Evolutionary conservation across 2,329 filamentous ascomycete genomes (phyloP), one percentile per base, ranked within the genome.

Genomic region (Aspergillus persii): DNA sequence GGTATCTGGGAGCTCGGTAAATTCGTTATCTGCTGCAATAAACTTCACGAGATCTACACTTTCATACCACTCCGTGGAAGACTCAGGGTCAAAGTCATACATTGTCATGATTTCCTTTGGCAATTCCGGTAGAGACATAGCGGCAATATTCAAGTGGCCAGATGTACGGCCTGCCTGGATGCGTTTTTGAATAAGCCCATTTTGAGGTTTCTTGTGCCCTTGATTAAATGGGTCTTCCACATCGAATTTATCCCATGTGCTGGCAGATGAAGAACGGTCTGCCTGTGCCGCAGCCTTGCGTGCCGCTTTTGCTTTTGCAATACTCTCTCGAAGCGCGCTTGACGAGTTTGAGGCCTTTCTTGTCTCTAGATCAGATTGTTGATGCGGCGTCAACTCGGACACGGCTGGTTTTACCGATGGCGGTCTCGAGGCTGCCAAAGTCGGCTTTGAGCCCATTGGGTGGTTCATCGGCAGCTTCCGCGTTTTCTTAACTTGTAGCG

Each of bases 241-340:
- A 36, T 71, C 70, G 48, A 66, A 57, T 9, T 59, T 86, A 70
- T 87, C 84, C 69, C 86, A 87, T 0, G 65, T 56, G 50, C 71
- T 50, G 41, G 66, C 44, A 2, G 58, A 61, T 8, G 61, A 56
- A 30, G 67, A 61, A 18, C 68, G 60, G 23, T 63, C 70, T 60
- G 70, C 76, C 57, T 70, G 69, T 54, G 63, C 70, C 4, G 74
- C 73, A 9, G 84, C 87, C 62, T 86, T 84, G 58, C 86, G 89
- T 2, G 92, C 90, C 2, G 92, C 92, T 71, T 94, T 96, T 0
- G 95, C 94, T 68, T 93, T 94, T 41, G 93, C 92, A 63, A 98
- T 97, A 56, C 95, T 93, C 54, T 97, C 92, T 36, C 95, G 86
- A 12, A 99, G 78, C 0, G 92, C 88, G 15, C 84, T 81, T 0